Conservation (phyloP, 1,139 yeast genomes). For the Pichia cactophila region DNA sequence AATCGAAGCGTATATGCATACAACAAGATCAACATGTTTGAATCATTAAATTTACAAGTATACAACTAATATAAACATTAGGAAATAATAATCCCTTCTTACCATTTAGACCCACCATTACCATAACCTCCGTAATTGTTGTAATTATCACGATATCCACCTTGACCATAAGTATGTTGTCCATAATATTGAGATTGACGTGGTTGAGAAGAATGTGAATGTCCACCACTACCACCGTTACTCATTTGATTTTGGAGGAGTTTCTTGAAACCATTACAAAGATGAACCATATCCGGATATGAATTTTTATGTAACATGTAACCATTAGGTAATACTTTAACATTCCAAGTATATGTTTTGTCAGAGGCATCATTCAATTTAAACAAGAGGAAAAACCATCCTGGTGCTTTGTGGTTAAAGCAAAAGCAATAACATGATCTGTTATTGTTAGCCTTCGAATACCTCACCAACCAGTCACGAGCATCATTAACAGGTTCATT, state of each 20-base stretch:
- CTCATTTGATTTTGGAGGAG: constrained; percentile 24
- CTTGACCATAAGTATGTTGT: not conserved
- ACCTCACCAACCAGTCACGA: constrained; percentile 79
- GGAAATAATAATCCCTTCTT: not conserved
- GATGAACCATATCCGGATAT: constrained; percentile 78
- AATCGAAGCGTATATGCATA: too few relatives aligned
- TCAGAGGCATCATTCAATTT: constrained; percentile 65
- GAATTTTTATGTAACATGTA: constrained; percentile 70
- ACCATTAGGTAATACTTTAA: constrained; percentile 81
- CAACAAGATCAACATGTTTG: too few relatives aligned
- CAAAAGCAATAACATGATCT: constrained; percentile 90
- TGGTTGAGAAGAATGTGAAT: not conserved
- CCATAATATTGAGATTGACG: constrained; percentile 1
- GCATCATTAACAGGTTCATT: constrained; percentile 76
- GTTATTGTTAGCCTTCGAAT: constrained; percentile 84
- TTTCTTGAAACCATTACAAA: constrained; percentile 89
- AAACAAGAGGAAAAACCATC: constrained; percentile 81
- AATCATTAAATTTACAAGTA: not conserved
- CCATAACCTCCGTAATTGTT: constrained; percentile 9
- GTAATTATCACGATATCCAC: constrained; percentile 5
- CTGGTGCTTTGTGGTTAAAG: constrained; percentile 85
- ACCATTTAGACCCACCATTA: constrained; percentile 1
- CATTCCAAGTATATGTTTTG: constrained; percentile 80
- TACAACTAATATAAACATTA: not conserved
- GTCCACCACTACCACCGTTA: constrained; percentile 4